Conservation (phyloP, 2,329 filamentous ascomycete genomes). For the Fusarium palustre region DNA sequence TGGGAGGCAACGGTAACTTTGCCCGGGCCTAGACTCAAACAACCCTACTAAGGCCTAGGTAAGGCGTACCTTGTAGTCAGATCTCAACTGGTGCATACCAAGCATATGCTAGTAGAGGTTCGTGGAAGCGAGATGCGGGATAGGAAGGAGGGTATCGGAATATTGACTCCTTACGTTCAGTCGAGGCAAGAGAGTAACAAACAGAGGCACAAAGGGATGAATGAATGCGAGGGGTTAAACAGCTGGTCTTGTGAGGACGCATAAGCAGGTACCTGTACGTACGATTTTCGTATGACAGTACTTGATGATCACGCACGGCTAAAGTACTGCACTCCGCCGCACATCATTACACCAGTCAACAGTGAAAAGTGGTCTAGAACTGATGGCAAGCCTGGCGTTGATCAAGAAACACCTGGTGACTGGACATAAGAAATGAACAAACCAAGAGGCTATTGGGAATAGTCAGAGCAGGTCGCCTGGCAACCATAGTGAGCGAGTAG, state of each 20-base stretch:
- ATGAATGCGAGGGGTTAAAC: slow-evolving; percentile 28
- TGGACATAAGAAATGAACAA: neutral
- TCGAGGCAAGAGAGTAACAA: slow-evolving; percentile 8
- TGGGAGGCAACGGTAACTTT: slow-evolving; percentile 12
- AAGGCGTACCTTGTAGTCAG: slow-evolving; percentile 15
- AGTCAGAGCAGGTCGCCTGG: slow-evolving; percentile 4
- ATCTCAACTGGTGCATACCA: slow-evolving; percentile 9
- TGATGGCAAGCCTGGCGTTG: slow-evolving; percentile 25
- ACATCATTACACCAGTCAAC: slow-evolving; percentile 35
- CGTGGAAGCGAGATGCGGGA: slow-evolving; percentile 1
- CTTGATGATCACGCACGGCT: slow-evolving; percentile 50
- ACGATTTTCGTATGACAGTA: slow-evolving; percentile 53
- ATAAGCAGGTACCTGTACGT: slow-evolving; percentile 49
- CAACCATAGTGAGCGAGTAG: slow-evolving; percentile 8
- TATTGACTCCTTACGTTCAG: slow-evolving; percentile 15
- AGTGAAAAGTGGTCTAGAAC: slow-evolving; percentile 44
- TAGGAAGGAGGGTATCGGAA: slow-evolving; percentile 25
- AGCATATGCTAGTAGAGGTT: slow-evolving; percentile 2
- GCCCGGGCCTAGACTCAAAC: slow-evolving; percentile 13
- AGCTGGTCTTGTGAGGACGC: slow-evolving; percentile 26
- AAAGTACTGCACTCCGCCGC: slow-evolving; percentile 50
- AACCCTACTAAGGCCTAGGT: too few relatives aligned
- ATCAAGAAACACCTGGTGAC: slow-evolving; percentile 20
- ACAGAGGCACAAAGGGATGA: slow-evolving; percentile 24
- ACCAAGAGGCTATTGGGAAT: slow-evolving; percentile 1